A percentile compares a stretch with the other conserved stretches of the same genome.
These are phyloP conservation scores for Hericium erinaceus DNA, from an alignment of 768 basidiomycete species.

Conservation along the genomic window DNA sequence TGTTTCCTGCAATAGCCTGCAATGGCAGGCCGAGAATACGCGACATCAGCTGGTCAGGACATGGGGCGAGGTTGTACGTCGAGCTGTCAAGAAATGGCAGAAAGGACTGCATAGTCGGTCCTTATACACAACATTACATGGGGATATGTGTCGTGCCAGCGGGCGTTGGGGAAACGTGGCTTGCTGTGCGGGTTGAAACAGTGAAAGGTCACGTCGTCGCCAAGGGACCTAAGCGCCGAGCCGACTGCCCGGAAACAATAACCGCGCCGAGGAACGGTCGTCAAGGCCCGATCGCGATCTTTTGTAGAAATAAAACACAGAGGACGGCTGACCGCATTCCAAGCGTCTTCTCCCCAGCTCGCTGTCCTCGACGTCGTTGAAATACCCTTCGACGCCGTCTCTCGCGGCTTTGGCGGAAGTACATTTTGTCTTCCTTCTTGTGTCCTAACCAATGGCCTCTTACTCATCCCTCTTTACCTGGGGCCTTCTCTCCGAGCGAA, in stretches of 20 bases:
- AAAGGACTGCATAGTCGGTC: no score
- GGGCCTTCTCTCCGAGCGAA: constrained; percentile 11
- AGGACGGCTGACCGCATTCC: neutral
- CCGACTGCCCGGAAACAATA: neutral
- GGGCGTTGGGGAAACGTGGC: no score
- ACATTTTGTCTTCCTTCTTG: neutral
- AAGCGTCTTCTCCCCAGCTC: neutral
- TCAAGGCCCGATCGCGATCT: neutral
- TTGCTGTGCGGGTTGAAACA: no score
- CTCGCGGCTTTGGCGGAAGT: neutral
- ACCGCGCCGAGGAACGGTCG: neutral
- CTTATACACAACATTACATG: no score
- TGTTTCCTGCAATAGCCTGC: no score
- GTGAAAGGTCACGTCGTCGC: neutral
- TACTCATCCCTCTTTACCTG: constrained; percentile 13
- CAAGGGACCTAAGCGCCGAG: neutral
- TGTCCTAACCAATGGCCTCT: constrained; percentile 4
- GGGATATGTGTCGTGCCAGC: no score
- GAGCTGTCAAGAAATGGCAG: no score
- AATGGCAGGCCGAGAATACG: no score
- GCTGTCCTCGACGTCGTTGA: neutral
- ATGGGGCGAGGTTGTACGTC: no score
- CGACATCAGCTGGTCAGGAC: no score
- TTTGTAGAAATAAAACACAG: neutral
- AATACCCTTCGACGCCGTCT: neutral